A percentile compares a stretch with the other conserved stretches of the same genome.
These are phyloP conservation scores for Scedosporium aurantiacum DNA, from an alignment of 2,329 filamentous ascomycete species.

Conservation along the genomic window DNA sequence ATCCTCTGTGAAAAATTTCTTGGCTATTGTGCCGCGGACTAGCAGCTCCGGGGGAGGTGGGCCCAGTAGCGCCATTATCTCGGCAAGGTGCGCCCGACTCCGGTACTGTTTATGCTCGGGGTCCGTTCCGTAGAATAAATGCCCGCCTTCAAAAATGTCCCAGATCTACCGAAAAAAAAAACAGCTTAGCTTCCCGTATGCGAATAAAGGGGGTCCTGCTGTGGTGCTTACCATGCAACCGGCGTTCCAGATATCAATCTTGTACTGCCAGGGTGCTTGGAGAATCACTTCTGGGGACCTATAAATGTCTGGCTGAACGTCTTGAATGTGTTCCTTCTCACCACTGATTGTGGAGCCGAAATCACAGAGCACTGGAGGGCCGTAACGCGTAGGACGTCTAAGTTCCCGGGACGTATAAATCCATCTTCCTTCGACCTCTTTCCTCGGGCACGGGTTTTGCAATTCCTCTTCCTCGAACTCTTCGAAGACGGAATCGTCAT, in stretches of 20 bases:
- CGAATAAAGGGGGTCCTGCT: background rate
- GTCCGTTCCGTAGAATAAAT: slow-evolving; percentile 16
- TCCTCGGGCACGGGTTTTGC: slow-evolving; percentile 27
- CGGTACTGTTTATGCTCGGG: slow-evolving; percentile 25
- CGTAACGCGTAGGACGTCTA: slow-evolving; percentile 18
- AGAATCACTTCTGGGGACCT: slow-evolving; percentile 36
- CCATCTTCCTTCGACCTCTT: slow-evolving; percentile 24
- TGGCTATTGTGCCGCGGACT: slow-evolving; percentile 16
- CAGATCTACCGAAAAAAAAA: background rate
- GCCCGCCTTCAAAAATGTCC: background rate
- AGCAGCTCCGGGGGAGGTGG: slow-evolving; percentile 26
- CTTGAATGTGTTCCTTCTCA: slow-evolving; percentile 20
- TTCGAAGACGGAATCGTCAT: slow-evolving; percentile 26
- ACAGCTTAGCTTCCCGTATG: background rate
- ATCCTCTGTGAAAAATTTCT: slow-evolving; percentile 26
- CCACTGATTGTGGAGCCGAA: slow-evolving; percentile 33
- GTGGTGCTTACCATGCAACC: slow-evolving; percentile 33
- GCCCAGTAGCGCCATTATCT: slow-evolving; percentile 35
- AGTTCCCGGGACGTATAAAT: slow-evolving; percentile 33
- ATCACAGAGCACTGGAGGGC: slow-evolving; percentile 32
- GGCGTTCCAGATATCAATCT: slow-evolving; percentile 40
- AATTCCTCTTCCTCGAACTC: slow-evolving; percentile 28
- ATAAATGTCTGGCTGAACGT: slow-evolving; percentile 29
- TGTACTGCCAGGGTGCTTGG: slow-evolving; percentile 30
- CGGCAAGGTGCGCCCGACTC: slow-evolving; percentile 34